phyloP scores from a whole-genome alignment of 2,329 filamentous ascomycete species.

The Venturia effusa region DNA sequence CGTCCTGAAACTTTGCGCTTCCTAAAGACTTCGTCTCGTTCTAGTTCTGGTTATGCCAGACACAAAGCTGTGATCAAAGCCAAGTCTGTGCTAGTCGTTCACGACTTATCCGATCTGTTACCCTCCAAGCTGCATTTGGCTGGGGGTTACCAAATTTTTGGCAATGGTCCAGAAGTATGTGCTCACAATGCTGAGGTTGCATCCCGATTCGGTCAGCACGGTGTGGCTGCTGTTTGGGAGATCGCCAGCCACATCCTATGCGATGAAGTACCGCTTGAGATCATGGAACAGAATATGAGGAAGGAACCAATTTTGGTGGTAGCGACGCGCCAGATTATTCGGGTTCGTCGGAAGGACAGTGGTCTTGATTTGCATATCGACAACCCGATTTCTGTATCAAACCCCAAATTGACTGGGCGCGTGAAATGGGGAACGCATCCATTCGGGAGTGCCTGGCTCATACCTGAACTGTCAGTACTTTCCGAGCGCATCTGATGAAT shows the following conservation, averaged over 20 bases:
- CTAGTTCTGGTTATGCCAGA: conserved; percentile 15
- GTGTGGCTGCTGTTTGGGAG: conserved; percentile 74
- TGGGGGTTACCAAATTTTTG: conserved; percentile 71
- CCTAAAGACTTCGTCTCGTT: conserved; percentile 38
- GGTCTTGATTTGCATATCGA: conserved; percentile 38
- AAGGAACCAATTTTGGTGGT: conserved; percentile 57
- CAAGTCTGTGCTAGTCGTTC: conserved; percentile 64
- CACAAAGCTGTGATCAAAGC: conserved; percentile 28
- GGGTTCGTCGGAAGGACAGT: conserved; percentile 39
- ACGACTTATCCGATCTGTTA: conserved; percentile 58
- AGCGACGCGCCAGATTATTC: conserved; percentile 49
- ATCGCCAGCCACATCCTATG: conserved; percentile 68
- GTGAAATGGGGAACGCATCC: conserved; percentile 48
- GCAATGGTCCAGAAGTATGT: conserved; percentile 71
- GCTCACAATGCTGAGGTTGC: conserved; percentile 74
- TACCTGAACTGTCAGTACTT: conserved; percentile 35
- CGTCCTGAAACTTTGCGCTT: conserved; percentile 42
- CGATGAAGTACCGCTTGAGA: conserved; percentile 61
- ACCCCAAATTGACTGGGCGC: conserved; percentile 30
- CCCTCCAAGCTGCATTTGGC: conserved; percentile 72
- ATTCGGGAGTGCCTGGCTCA: conserved; percentile 44
- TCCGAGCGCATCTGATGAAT: background rate
- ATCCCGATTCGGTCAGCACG: conserved; percentile 54
- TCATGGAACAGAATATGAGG: conserved; percentile 44
- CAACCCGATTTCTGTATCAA: conserved; percentile 26